Base-by-base conservation (phyloP, 2,329 filamentous ascomycete species). In the Blastomyces emzantsi region DNA sequence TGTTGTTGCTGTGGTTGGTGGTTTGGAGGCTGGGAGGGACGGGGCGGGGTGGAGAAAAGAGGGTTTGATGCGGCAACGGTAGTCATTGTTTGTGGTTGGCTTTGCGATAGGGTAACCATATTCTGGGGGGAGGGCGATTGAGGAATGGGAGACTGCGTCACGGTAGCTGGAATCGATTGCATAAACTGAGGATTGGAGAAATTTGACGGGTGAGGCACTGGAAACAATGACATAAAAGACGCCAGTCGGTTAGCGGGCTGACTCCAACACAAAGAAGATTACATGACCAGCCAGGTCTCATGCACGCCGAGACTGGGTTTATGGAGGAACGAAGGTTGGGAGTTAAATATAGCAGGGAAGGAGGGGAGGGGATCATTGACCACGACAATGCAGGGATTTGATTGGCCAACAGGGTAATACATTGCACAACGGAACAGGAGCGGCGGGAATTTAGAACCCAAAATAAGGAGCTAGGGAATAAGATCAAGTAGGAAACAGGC, bases 1-100 rank as follows among this genome's bases (percentile, higher is more conserved):
- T 41, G 17, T 19, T 47, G 39, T 19, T 47, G 39, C 11, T 33
- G 58, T 51, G 33, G 43, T 13, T 30, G 59, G 8, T 60, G 30
- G n/a, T 39, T 51, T 33, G 17, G 6, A 15, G 60, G 28, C 30
- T 61, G 63, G 5, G 64, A 49, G 2, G 64, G 57, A 3, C 64
- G 64, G 17, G 63, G 64, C 17, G 65, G 66, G 17, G 64, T 66
- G 19, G 67, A 64, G 43, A 64, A 68, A 22, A 62, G 25, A 22
- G 65, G 56, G 22, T 62, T 66, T 9, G 63, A 51, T 5, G 62
- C 54, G 17, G 64, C 30, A 30, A 64, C 43, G 2, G 62, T 45
- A 54, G 65, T 22, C 64, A 67, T 68, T 41, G 60, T 47, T 36
- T 63, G 63, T 7, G 62, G 62, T 17, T 66, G 63, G 54, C 49